A percentile compares a stretch with the other conserved stretches of the same genome.
Conservation (phyloP, 768 basidiomycete species). For the Suillus cothurnatus region DNA sequence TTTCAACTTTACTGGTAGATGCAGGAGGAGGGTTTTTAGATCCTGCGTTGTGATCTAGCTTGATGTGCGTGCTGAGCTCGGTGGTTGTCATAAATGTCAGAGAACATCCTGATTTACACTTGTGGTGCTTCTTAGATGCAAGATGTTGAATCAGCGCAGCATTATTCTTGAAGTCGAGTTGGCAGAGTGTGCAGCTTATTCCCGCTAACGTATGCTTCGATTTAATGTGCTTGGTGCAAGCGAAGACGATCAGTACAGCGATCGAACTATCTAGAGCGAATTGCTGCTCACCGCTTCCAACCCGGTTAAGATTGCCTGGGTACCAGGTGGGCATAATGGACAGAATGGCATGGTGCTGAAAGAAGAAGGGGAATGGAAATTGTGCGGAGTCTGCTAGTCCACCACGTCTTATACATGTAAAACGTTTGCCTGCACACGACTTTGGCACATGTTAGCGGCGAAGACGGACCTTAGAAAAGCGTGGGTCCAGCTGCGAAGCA, state of each 20-base stretch:
- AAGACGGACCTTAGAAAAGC: not conserved
- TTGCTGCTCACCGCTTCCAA: slow-evolving; percentile 1
- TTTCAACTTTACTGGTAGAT: not conserved
- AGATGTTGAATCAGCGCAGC: slow-evolving; percentile 6
- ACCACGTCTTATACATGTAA: slow-evolving; percentile 1
- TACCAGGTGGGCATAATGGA: slow-evolving; percentile 4
- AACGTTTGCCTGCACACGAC: not conserved
- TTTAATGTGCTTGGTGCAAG: slow-evolving; percentile 4
- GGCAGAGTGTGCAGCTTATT: not conserved
- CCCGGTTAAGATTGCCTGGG: not conserved
- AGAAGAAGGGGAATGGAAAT: not conserved
- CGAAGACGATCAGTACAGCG: not conserved
- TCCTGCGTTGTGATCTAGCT: not conserved
- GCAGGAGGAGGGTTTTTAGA: not conserved
- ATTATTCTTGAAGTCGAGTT: not conserved
- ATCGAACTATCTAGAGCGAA: not conserved
- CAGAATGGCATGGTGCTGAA: slow-evolving; percentile 1
- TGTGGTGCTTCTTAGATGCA: slow-evolving; percentile 6
- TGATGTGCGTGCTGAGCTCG: slow-evolving; percentile 7
- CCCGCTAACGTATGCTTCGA: not conserved
- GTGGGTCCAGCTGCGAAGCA: slow-evolving; percentile 1
- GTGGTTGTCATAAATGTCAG: slow-evolving; percentile 4
- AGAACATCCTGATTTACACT: slow-evolving; percentile 1
- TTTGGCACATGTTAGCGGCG: slow-evolving; percentile 6
- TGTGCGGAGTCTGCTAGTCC: not conserved